phyloP scores from a whole-genome alignment of 768 basidiomycete species.

The Leccinum variicolor region DNA sequence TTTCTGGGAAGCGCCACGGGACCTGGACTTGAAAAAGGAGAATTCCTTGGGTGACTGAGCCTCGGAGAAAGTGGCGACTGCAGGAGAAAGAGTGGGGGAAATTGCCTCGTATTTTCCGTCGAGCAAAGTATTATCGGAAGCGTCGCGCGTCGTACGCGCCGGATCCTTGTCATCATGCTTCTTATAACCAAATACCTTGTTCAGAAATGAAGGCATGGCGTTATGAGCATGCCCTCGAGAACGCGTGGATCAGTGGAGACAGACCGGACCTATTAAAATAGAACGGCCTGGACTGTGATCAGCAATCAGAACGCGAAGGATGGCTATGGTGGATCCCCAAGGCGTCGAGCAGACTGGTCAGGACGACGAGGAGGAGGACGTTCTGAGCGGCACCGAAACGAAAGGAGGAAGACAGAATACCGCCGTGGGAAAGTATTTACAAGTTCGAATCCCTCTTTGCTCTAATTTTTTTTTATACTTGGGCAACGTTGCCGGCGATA shows the following conservation, averaged over 20 bases:
- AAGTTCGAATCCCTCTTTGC: background rate
- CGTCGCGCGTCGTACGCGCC: constrained; percentile 28
- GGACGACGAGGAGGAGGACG: background rate
- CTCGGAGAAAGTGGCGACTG: constrained; percentile 19
- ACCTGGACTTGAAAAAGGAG: constrained; percentile 49
- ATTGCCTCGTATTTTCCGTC: constrained; percentile 77
- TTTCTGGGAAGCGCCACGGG: constrained; percentile 36
- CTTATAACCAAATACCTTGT: constrained; percentile 76
- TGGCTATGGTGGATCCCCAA: background rate
- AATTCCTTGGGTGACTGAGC: constrained; percentile 37
- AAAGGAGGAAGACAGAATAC: background rate
- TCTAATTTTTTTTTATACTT: background rate
- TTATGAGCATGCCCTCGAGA: constrained; percentile 13
- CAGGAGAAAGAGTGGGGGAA: constrained; percentile 43
- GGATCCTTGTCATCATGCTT: constrained; percentile 53
- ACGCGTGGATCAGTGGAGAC: constrained; percentile 11
- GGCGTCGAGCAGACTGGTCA: background rate
- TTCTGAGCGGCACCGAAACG: background rate
- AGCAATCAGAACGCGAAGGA: background rate
- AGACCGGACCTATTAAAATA: constrained; percentile 4
- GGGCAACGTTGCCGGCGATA: background rate
- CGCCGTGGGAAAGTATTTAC: constrained; percentile 14
- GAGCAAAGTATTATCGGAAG: constrained; percentile 47
- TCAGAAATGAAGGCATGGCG: constrained; percentile 63
- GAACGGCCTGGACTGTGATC: constrained; percentile 4